Percentiles rank a stretch among this genome's conserved stretches.
These are phyloP conservation scores for Penicillium argentinense DNA, from an alignment of 495 filamentous ascomycete genomes.

Conservation along the genomic window DNA sequence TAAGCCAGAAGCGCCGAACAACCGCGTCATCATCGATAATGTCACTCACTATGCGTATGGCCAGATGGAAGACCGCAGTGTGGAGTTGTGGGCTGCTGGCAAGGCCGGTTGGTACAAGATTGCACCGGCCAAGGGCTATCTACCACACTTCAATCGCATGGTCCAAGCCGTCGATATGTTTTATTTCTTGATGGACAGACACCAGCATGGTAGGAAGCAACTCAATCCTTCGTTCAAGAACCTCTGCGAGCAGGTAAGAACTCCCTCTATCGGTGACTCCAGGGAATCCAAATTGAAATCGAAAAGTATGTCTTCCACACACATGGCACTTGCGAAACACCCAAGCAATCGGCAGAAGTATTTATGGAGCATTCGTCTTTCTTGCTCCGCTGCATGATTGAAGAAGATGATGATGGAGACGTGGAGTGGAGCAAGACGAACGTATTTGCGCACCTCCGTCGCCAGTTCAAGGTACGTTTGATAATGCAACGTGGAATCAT, in stretches of 20 bases:
- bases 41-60: conserved; percentile 71
- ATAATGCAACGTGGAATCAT: too few relatives aligned
- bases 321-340: conserved; percentile 44
- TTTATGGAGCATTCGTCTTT: conserved; percentile 56
- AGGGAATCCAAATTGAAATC: conserved; percentile 10
- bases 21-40: conserved; percentile 62
- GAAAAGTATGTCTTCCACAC: conserved; percentile 46
- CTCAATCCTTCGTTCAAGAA: conserved; percentile 40
- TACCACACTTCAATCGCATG: conserved; percentile 61
- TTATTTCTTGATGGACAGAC: conserved; percentile 61
- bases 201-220: conserved; percentile 38
- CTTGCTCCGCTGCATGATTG: conserved; percentile 59
- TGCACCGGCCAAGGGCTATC: conserved; percentile 59
- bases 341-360: conserved; percentile 48
- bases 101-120: conserved; percentile 79
- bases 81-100: conserved; percentile 74
- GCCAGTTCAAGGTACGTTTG: conserved; percentile 45
- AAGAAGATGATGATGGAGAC: conserved; percentile 53
- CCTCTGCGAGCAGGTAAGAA: conserved; percentile 46
- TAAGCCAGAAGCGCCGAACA: conserved; percentile 45
- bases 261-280: background rate
- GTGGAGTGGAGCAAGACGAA: conserved; percentile 55
- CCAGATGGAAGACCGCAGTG: conserved; percentile 56
- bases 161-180: conserved; percentile 68
- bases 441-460: conserved; percentile 51